A percentile compares a stretch with the other conserved stretches of the same genome.
Conservation (phyloP, 1,284 basidiomycete genomes). For the Ganoderma lucidum region DNA sequence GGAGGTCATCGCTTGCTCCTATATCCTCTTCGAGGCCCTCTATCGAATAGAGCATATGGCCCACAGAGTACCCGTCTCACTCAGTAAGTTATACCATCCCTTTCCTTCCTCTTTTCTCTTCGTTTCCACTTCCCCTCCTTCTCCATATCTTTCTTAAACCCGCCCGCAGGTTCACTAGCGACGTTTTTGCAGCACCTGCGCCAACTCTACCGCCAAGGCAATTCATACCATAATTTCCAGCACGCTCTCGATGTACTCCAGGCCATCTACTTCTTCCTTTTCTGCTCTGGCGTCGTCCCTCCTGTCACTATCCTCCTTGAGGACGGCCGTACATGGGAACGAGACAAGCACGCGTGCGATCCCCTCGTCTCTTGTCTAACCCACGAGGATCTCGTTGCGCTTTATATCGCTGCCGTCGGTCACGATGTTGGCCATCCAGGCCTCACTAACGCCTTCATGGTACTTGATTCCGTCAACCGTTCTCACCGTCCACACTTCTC, state of each 20-base stretch:
- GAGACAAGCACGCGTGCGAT: conserved; percentile 46
- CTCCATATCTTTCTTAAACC: conserved; percentile 20
- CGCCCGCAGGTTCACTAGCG: conserved; percentile 66
- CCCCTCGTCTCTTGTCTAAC: conserved; percentile 61
- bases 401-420: conserved; percentile 91
- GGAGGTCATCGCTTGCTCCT: conserved; percentile 82
- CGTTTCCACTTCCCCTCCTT: conserved; percentile 1
- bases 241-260: conserved; percentile 96
- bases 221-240: conserved; percentile 96
- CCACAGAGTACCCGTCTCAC: conserved; percentile 67
- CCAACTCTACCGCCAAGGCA: conserved; percentile 86
- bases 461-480: conserved; percentile 39
- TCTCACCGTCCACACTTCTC: background rate
- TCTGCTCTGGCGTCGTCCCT: conserved; percentile 80
- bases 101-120: background rate
- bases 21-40: conserved; percentile 80
- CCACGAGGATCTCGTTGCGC: conserved; percentile 80
- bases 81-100: conserved; percentile 58
- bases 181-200: conserved; percentile 84
- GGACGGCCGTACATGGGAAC: conserved; percentile 55
- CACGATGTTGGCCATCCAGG: conserved; percentile 97
- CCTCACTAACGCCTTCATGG: conserved; percentile 91
- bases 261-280: conserved; percentile 87
- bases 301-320: conserved; percentile 66
- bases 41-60: conserved; percentile 80